Base-by-base conservation (phyloP, 2,329 filamentous ascomycete genomes). In the Penicillium occitanis region DNA sequence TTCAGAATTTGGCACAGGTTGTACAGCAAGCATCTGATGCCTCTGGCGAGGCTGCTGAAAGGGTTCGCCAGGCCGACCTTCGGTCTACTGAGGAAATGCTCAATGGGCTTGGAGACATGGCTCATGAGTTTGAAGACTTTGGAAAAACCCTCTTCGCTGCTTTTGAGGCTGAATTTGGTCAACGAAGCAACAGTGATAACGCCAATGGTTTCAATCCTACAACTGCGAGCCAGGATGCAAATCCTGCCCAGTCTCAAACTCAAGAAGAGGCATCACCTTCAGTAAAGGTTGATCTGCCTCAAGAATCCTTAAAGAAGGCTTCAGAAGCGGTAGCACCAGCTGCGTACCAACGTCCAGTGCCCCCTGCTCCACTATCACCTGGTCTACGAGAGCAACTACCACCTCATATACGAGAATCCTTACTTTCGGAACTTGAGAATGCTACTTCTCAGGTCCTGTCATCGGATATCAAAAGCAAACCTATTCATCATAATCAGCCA, bases 91-190 rank as follows among this genome's bases (percentile, higher is more conserved):
- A 79, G 50, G 73, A 75, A 66, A 69, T 80, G 14, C 72, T 79
- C 7, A 72, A 75, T 40, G 73, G 76, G 30, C 71, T 83, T 42
- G 78, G 76, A 60, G 73, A 69, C 62, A 75, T 83, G 69, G 76
- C 79, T 3, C 70, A 72, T n/a, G 79, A 81, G 57, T 69, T 82
- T 53, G 77, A 78, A 55, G 71, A 80, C 53, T 74, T 79, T 60
- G 75, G 78, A 4, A 73, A 74, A 58, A 76, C 77, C 8, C 67
- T 81, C 19, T 77, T 78, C 63, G 68, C 76, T 6, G 72, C 76
- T 0, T 78, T 80, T 57, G 76, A 79, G 64, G 67, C 70, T 14
- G 77, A 78, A 57, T 73, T 78, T 61, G 71, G 73, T 25, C 71
- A 71, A 59, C 64, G 63, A 66, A 63, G 35, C 3, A 66, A 69